Evolutionary conservation across 805 yeast genomes (phyloP).

Genomic region (Saccharomycopsis capsularis): DNA sequence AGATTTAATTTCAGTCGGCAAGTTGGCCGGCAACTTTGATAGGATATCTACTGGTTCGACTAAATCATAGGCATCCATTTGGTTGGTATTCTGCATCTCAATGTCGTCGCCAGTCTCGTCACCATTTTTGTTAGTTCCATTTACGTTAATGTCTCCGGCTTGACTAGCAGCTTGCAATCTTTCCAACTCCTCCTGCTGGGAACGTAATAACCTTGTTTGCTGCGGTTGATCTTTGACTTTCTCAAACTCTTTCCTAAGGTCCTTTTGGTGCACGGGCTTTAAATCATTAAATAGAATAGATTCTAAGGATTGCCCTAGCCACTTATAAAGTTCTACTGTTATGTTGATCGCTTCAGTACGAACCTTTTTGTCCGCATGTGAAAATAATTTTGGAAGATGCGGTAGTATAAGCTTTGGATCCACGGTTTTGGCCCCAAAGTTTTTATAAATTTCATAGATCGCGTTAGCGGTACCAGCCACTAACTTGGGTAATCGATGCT

Average conservation of each 20-base stretch:
- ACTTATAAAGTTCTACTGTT: constrained; percentile 61
- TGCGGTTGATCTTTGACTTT: constrained; percentile 33
- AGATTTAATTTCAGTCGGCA: constrained; percentile 47
- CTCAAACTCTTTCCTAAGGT: constrained; percentile 62
- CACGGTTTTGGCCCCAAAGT: constrained; percentile 58
- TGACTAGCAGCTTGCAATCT: constrained; percentile 24
- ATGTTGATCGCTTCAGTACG: constrained; percentile 69
- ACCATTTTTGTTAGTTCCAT: constrained; percentile 20
- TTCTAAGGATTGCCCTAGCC: constrained; percentile 63
- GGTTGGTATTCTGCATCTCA: constrained; percentile 29
- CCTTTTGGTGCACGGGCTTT: constrained; percentile 90
- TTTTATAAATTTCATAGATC: constrained; percentile 44
- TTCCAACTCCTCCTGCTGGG: constrained; percentile 42
- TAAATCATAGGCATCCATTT: constrained; percentile 55
- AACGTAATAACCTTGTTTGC: constrained; percentile 50
- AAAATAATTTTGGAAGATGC: constrained; percentile 59
- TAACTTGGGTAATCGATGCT: constrained; percentile 67
- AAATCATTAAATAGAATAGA: constrained; percentile 56
- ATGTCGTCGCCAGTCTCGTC: constrained; percentile 32
- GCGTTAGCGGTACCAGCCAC: constrained; percentile 62
- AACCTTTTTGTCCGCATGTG: constrained; percentile 81
- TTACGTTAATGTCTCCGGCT: constrained; percentile 22
- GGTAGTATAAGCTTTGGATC: constrained; percentile 53
- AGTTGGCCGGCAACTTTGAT: constrained; percentile 57
- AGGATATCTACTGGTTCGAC: constrained; percentile 65